Evolutionary conservation across 805 yeast species (phyloP), one percentile per base, ranked within the genome.

Genomic region (Lipomyces lipofer): DNA sequence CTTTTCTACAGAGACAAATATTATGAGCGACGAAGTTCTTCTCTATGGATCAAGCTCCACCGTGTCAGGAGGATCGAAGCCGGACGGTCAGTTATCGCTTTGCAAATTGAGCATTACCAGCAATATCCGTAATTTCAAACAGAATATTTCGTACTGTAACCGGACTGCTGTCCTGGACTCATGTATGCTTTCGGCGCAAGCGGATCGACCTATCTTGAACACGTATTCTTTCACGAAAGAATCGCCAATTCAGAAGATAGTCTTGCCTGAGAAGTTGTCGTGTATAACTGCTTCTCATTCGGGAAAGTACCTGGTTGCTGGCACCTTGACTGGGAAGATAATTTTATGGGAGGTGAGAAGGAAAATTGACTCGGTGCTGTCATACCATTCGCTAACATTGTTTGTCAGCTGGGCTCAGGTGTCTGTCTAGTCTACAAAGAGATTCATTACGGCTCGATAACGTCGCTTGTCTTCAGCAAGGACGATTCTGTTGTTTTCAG

Each of bases 361-460:
- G 24, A 24, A 17, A 39, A 21, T n/a, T 21, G 10, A 30, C 15
- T 4, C 28, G 4, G 1, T 21, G 13, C 19, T 13, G 19, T 17
- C 5, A 13, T 29, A 22, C 30, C 22, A 15, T 21, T 17, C 10
- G 7, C 22, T 39, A 28, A 29, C 21, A 24, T 3, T n/a, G 6
- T 13, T 8, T 19, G 9, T 6, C 22, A 54, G 53, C 66, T 91
- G 48, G 69, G 77, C 8, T 85, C 94, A 1, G 98, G 98, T 0
- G 71, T 80, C 22, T 74, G 94, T 44, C 65, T 91, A 22, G 75
- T 80, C 44, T 95, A 82, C 3, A 82, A 81, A 65, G 91, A 87
- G 47, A 84, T 88, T 0, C 98, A 92, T 71, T 92, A 88, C 69
- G 97, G 92, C 70, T 75, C 78, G 5, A 78, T 89, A 6, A 77